Percentiles rank a stretch among this genome's conserved stretches.
phyloP scores from a whole-genome alignment of 352 stramenopile species.

The Globisporangium middletonii region DNA sequence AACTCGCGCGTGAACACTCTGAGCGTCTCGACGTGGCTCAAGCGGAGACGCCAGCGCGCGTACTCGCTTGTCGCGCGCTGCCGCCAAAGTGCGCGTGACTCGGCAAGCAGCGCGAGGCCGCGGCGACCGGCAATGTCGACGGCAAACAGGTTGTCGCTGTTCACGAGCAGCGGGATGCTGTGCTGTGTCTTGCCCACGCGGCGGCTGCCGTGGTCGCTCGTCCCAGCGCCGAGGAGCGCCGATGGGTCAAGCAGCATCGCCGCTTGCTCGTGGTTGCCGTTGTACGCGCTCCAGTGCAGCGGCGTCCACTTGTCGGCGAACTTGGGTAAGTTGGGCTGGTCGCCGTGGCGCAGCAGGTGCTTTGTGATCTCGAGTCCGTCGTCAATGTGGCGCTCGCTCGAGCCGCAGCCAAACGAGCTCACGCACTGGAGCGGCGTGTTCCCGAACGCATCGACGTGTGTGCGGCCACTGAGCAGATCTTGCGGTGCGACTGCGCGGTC shows the following conservation, averaged over 20 bases:
- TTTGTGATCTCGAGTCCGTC: conserved; percentile 57
- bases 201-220: neutral
- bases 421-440: conserved; percentile 75
- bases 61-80: conserved; percentile 21
- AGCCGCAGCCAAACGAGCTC: conserved; percentile 74
- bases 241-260: conserved; percentile 45
- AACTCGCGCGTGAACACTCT: conserved; percentile 51
- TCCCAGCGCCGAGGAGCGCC: neutral
- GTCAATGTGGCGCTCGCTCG: conserved; percentile 47
- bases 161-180: conserved; percentile 51
- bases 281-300: conserved; percentile 71
- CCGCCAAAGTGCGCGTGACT: conserved; percentile 9
- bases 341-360: conserved; percentile 51
- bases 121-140: conserved; percentile 59
- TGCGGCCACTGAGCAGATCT: conserved; percentile 40
- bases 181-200: conserved; percentile 33
- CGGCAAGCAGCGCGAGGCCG: conserved; percentile 35
- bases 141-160: conserved; percentile 49
- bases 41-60: conserved; percentile 42
- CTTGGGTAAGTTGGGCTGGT: conserved; percentile 70
- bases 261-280: conserved; percentile 64
- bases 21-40: conserved; percentile 53
- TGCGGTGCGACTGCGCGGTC: conserved; percentile 26
- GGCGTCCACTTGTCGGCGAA: conserved; percentile 64
- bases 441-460: conserved; percentile 68